Conservation (phyloP, 176 grass and related monocot genomes). For the Avena insularis region DNA sequence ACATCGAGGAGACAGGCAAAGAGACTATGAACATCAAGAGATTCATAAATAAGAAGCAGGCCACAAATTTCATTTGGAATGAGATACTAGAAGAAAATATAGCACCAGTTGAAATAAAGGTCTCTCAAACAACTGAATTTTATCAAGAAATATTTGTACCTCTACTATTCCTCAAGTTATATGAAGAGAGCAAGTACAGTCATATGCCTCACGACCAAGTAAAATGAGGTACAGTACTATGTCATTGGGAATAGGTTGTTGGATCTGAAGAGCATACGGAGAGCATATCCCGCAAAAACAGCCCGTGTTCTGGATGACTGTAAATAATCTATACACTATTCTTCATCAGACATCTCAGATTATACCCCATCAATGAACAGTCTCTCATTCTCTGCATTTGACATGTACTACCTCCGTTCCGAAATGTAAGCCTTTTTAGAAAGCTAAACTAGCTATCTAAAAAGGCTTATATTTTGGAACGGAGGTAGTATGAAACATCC, state of each 20-base stretch:
- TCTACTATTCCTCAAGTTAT: slow-evolving; percentile 9
- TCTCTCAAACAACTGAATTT: slow-evolving; percentile 23
- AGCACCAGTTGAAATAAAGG: neutral
- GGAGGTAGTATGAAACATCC: neutral
- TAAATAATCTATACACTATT: neutral
- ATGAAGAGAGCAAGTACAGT: neutral
- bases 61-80: neutral
- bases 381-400: neutral
- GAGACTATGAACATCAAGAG: neutral
- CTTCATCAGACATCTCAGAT: neutral
- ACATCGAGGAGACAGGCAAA: neutral
- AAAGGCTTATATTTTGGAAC: too few relatives aligned
- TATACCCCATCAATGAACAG: neutral
- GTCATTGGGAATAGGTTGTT: neutral
- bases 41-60: slow-evolving; percentile 26
- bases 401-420: neutral
- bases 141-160: slow-evolving; percentile 16
- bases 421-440: too few relatives aligned
- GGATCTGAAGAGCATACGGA: neutral
- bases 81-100: neutral
- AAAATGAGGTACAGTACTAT: neutral
- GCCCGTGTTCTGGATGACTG: neutral
- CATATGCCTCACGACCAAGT: neutral
- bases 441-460: too few relatives aligned
- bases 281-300: neutral